phyloP scores from a whole-genome alignment of 352 stramenopile species.

The Peronospora destructor region DNA sequence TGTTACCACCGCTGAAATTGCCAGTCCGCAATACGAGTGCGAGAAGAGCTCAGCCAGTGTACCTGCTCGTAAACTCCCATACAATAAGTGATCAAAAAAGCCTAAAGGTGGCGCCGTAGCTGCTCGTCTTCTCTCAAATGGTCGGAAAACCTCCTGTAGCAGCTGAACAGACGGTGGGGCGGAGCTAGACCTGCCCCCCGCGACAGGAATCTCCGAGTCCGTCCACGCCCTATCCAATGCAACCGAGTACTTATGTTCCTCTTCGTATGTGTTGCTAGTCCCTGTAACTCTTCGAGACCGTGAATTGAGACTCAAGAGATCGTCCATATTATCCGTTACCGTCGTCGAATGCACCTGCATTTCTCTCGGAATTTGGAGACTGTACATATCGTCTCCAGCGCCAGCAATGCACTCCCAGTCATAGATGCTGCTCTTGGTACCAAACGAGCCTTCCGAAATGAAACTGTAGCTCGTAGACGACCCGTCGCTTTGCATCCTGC shows the following conservation, averaged over 20 bases:
- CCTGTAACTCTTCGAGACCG: conserved; percentile 10
- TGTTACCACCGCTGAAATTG: conserved; percentile 42
- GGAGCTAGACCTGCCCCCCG: conserved; percentile 43
- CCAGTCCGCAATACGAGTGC: conserved; percentile 50
- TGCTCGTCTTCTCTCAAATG: conserved; percentile 37
- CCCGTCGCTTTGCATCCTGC: conserved; percentile 24
- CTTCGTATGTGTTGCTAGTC: conserved; percentile 8
- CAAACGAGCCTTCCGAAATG: conserved; percentile 76
- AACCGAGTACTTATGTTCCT: conserved; percentile 43
- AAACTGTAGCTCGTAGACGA: conserved; percentile 68
- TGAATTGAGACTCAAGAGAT: conserved; percentile 13
- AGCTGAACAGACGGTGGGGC: conserved; percentile 58
- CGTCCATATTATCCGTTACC: conserved; percentile 26
- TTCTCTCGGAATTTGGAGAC: conserved; percentile 20
- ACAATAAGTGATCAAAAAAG: conserved; percentile 72
- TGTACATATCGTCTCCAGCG: conserved; percentile 20
- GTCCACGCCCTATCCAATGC: conserved; percentile 46
- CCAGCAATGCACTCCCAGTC: conserved; percentile 34
- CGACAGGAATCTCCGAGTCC: conserved; percentile 47
- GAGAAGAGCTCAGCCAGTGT: conserved; percentile 53
- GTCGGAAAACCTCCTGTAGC: conserved; percentile 40
- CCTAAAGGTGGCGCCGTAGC: conserved; percentile 39
- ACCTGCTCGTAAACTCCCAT: conserved; percentile 55
- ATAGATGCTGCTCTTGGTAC: conserved; percentile 27
- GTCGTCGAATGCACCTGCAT: conserved; percentile 21